These are phyloP conservation scores for Debaryomyces maramus DNA, from an alignment of 805 yeast genomes.

Conservation along the genomic window DNA sequence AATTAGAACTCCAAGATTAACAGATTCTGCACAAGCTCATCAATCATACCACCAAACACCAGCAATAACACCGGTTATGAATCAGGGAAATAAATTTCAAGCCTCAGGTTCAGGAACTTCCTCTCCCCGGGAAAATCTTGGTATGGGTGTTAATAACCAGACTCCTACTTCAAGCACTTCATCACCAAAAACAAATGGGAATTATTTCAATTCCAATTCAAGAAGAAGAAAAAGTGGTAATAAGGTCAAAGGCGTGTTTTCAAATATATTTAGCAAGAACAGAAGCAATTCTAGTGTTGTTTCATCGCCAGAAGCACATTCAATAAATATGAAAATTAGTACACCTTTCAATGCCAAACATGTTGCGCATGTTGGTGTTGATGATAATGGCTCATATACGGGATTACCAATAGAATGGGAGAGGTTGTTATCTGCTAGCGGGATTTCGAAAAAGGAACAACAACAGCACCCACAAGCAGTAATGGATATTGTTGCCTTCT, in stretches of 20 bases:
- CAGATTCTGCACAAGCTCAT: slow-evolving; percentile 12
- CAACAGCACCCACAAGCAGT: slow-evolving; percentile 92
- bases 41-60: slow-evolving; percentile 8
- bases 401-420: slow-evolving; percentile 96
- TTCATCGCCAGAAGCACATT: slow-evolving; percentile 12
- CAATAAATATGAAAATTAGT: slow-evolving; percentile 63
- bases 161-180: slow-evolving; percentile 11
- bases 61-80: slow-evolving; percentile 11
- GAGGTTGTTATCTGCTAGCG: slow-evolving; percentile 74
- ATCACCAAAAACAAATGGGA: slow-evolving; percentile 17
- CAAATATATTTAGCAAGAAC: slow-evolving; percentile 49
- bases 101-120: slow-evolving; percentile 13
- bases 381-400: slow-evolving; percentile 81
- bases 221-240: slow-evolving; percentile 44
- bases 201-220: slow-evolving; percentile 3
- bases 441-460: slow-evolving; percentile 85
- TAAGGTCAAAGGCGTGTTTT: slow-evolving; percentile 58
- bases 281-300: slow-evolving; percentile 11
- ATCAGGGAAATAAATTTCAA: slow-evolving; percentile 3
- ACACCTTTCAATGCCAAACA: slow-evolving; percentile 90
- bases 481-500: slow-evolving; percentile 84
- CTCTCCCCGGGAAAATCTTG: slow-evolving; percentile 28
- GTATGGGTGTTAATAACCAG: slow-evolving; percentile 14
- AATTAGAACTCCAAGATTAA: slow-evolving; percentile 22
- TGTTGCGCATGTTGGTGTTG: slow-evolving; percentile 91